Conservation (phyloP, 306 rosid species). For the Cicer yamashitae region DNA sequence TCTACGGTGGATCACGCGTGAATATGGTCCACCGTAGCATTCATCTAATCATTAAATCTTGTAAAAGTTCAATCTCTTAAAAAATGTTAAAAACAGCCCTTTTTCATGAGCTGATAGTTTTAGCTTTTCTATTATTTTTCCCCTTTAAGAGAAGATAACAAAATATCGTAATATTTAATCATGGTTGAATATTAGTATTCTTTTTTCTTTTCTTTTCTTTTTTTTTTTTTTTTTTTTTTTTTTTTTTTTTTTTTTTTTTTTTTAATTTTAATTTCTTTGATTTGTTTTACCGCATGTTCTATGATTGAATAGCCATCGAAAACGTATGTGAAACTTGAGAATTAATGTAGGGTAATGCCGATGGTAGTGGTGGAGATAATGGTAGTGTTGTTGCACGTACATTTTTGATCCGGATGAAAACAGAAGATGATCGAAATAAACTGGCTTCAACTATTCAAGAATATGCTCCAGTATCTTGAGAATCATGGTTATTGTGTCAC, state of each 20-base stretch:
- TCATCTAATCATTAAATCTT: background rate
- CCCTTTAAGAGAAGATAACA: background rate
- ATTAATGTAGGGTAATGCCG: conserved; percentile 67
- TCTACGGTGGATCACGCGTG: no score
- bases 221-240: background rate
- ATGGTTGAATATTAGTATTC: background rate
- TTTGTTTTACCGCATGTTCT: background rate
- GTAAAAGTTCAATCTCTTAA: background rate
- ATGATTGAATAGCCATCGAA: conserved; percentile 24
- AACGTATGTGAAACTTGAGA: conserved; percentile 22
- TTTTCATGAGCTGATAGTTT: background rate
- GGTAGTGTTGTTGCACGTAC: conserved; percentile 76
- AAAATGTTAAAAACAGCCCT: background rate
- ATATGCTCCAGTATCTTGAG: conserved; percentile 77
- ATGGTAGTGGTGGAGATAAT: conserved; percentile 57
- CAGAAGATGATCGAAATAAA: conserved; percentile 84
- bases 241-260: background rate
- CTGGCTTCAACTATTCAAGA: conserved; percentile 86
- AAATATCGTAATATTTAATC: conserved; percentile 3
- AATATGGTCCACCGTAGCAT: no score
- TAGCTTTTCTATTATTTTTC: background rate
- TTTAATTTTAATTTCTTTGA: background rate
- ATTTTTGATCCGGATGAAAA: conserved; percentile 81
- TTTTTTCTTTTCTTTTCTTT: background rate
- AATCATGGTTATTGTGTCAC: conserved; percentile 35